Evolutionary conservation across 1,284 basidiomycete genomes (phyloP).

Genomic region (Ganoderma sinense): DNA sequence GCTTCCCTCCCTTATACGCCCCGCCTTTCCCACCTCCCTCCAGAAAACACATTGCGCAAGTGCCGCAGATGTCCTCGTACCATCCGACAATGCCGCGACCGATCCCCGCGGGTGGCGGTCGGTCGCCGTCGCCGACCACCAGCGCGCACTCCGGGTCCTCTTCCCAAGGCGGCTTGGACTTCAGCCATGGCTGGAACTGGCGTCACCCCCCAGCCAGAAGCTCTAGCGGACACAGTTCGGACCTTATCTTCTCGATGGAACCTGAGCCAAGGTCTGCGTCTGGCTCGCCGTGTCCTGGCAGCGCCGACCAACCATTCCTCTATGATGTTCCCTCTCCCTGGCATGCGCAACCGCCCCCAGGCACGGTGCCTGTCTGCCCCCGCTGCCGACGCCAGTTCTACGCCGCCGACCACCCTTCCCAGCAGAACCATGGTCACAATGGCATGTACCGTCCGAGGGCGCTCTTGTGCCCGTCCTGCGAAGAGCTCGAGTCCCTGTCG

Average conservation of each 20-base stretch:
- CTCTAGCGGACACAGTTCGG: slow-evolving; percentile 21
- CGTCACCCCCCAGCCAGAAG: slow-evolving; percentile 4
- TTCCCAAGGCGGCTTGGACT: slow-evolving; percentile 12
- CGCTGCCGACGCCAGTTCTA: slow-evolving; percentile 19
- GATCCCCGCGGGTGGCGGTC: not conserved
- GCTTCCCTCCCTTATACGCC: slow-evolving; percentile 7
- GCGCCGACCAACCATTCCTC: slow-evolving; percentile 7
- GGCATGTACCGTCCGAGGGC: not conserved
- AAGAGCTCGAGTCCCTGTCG: not conserved
- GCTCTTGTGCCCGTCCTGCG: slow-evolving; percentile 11
- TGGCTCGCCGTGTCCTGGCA: slow-evolving; percentile 12
- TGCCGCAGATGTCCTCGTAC: slow-evolving; percentile 7
- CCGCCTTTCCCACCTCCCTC: slow-evolving; percentile 8
- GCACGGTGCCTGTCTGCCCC: slow-evolving; percentile 7
- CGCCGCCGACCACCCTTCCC: not conserved
- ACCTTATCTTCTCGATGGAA: slow-evolving; percentile 30
- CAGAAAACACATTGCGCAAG: not conserved
- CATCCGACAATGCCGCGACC: slow-evolving; percentile 3
- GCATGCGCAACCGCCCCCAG: not conserved
- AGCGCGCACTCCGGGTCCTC: slow-evolving; percentile 11
- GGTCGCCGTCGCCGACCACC: slow-evolving; percentile 15
- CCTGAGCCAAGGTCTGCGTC: slow-evolving; percentile 14
- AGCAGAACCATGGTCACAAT: slow-evolving; percentile 3
- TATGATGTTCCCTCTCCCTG: slow-evolving; percentile 20
- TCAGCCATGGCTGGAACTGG: slow-evolving; percentile 4